Conservation (phyloP, 1,139 yeast genomes). For the Debaryomyces robertsiae region DNA sequence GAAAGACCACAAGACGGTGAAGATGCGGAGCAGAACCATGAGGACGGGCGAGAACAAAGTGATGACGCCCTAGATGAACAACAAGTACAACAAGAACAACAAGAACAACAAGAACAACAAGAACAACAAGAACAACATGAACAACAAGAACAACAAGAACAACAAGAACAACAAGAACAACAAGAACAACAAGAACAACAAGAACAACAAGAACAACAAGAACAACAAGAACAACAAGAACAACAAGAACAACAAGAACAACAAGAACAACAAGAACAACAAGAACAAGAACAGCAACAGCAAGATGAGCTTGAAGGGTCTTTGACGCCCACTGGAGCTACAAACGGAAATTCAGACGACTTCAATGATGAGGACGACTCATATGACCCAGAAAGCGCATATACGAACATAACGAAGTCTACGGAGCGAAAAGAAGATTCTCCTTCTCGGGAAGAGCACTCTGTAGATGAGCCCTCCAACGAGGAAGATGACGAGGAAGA, state of each 20-base stretch:
- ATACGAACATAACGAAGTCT: slow-evolving; percentile 1
- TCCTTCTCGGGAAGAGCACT: neutral
- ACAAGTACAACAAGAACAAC: neutral
- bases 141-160: neutral
- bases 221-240: too few species aligned
- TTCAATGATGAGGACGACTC: slow-evolving; percentile 8
- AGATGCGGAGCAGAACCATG: neutral
- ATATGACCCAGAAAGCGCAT: slow-evolving; percentile 9
- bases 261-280: too few species aligned
- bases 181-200: too few species aligned
- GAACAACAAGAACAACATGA: neutral
- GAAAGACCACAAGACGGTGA: too few species aligned
- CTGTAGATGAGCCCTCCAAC: slow-evolving; percentile 5
- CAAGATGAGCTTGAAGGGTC: too few species aligned
- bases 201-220: too few species aligned
- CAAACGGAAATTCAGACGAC: slow-evolving; percentile 5
- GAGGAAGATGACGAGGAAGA: slow-evolving; percentile 20
- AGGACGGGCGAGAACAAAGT: slow-evolving; percentile 1
- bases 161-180: too few species aligned
- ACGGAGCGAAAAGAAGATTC: slow-evolving; percentile 1
- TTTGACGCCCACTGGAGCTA: neutral
- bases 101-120: neutral
- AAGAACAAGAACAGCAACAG: too few species aligned
- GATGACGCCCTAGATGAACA: neutral
- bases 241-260: too few species aligned